Evolutionary conservation across 2,329 filamentous ascomycete species (phyloP).

Genomic region (Didymella pomorum): DNA sequence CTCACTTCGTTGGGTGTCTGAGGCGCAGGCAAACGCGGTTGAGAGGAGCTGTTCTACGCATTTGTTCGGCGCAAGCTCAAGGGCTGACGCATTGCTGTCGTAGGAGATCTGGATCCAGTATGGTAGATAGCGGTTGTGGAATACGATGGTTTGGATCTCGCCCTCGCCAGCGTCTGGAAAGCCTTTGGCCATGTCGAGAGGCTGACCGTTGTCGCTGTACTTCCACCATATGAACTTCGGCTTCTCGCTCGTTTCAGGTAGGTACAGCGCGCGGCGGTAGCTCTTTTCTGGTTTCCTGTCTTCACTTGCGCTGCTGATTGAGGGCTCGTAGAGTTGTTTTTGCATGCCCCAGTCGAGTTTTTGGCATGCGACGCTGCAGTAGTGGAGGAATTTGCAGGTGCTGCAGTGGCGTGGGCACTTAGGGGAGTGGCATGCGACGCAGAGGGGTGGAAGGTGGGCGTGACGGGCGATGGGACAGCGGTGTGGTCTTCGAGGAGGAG

Average conservation of each 20-base stretch:
- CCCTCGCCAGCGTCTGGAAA: constrained; percentile 5
- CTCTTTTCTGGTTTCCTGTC: background rate
- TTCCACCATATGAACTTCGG: constrained; percentile 13
- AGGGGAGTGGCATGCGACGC: constrained; percentile 16
- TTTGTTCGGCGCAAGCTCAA: constrained; percentile 3
- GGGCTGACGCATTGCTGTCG: constrained; percentile 15
- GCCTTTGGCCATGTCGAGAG: constrained; percentile 2
- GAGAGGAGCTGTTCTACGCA: background rate
- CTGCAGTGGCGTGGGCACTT: constrained; percentile 16
- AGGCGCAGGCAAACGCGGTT: background rate
- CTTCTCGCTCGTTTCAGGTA: background rate
- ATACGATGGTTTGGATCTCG: constrained; percentile 22
- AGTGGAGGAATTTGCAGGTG: constrained; percentile 22
- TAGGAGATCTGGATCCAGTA: constrained; percentile 26
- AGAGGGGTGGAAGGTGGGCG: constrained; percentile 5
- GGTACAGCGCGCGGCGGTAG: constrained; percentile 10
- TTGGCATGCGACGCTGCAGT: constrained; percentile 21
- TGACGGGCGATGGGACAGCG: background rate
- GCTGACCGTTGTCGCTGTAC: constrained; percentile 6
- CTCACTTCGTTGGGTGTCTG: background rate
- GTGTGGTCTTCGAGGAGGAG: constrained; percentile 22
- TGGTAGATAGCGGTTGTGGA: constrained; percentile 19
- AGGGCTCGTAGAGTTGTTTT: constrained; percentile 21
- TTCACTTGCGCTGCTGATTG: background rate
- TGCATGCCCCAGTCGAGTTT: constrained; percentile 19